Evolutionary conservation across 2,329 filamentous ascomycete species (phyloP), one percentile per base, ranked within the genome.

Genomic region (Alternaria novae-zelandiae): DNA sequence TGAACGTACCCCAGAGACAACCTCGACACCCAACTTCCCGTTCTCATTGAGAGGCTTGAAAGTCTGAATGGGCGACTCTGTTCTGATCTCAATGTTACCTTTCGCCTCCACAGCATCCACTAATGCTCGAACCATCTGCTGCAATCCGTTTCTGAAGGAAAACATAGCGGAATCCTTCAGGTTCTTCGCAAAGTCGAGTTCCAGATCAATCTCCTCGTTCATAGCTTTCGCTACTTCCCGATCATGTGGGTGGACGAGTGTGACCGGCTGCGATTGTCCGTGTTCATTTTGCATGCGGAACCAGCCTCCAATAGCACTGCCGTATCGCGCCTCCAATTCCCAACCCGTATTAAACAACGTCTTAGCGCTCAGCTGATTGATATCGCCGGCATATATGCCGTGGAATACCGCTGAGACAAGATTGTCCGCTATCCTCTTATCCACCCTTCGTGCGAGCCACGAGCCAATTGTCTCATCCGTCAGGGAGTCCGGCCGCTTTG

Each of bases 331-430:
- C 64, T 90, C 87, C 59, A 85, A 80, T n/a, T 85, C 67, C 74
- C 83, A 84, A 0, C 83, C 60, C 25, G 79, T 69, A 10, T 90
- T 81, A 43, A 90, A 76, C 44, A 91, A 82, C 54, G 88, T 89
- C 70, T 88, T 88, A 51, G 88, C 88, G 79, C 94, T 97, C 54
- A 98, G 83, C 75, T 90, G 86, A 77, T 92, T 89, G 51, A 97
- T 88, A 79, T 97, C 92, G 6, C 96, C 96, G 21, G 94, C 96
- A 79, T 96, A 97, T 62, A 98, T 93, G 45, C 96, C 96, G 79
- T 98, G 96, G 57, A 93, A 80, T 3, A 89, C 76, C 2, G 90
- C 93, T 6, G 93, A 97, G 7, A 89, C 80, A 17, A 97, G 57
- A 71, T 96, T 94, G 70, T 96, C 85, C 13, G 88, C 88, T 7